These are phyloP conservation scores for Geotrichum phurueaensis DNA, from an alignment of 1,139 yeast species.

Conservation along the genomic window DNA sequence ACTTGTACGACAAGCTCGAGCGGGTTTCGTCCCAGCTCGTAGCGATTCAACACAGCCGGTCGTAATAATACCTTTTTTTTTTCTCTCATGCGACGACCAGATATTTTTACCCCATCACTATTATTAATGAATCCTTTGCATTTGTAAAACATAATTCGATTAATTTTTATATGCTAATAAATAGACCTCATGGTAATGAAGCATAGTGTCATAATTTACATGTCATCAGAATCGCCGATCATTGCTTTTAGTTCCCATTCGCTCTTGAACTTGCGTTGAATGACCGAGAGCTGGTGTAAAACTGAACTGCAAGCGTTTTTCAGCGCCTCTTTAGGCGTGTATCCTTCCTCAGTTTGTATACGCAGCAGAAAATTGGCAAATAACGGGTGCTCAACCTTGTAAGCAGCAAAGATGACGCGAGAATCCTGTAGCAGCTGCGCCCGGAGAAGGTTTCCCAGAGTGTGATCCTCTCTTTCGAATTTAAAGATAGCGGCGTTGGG, in stretches of 20 bases:
- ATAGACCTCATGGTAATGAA: background rate
- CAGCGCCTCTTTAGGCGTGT: slow-evolving; percentile 84
- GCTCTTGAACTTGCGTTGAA: slow-evolving; percentile 72
- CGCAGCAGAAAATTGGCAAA: slow-evolving; percentile 92
- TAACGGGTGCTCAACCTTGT: slow-evolving; percentile 94
- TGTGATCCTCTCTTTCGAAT: slow-evolving; percentile 96
- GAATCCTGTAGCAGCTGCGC: slow-evolving; percentile 81
- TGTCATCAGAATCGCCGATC: slow-evolving; percentile 34
- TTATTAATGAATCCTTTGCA: background rate
- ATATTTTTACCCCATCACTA: background rate
- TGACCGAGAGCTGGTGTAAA: slow-evolving; percentile 67
- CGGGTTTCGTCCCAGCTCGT: background rate
- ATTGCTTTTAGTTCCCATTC: slow-evolving; percentile 92
- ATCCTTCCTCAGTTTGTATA: slow-evolving; percentile 92
- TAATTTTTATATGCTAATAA: background rate
- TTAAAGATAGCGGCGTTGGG: slow-evolving; percentile 91
- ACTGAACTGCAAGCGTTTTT: slow-evolving; percentile 81
- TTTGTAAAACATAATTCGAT: background rate
- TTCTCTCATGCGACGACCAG: background rate
- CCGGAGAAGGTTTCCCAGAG: slow-evolving; percentile 83
- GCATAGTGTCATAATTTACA: slow-evolving; percentile 6
- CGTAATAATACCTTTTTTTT: background rate
- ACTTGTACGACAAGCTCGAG: slow-evolving; percentile 8
- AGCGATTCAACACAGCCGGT: background rate
- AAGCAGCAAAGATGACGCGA: slow-evolving; percentile 88